Evolutionary conservation across 2,329 filamentous ascomycete genomes (phyloP).

Genomic region (Colletotrichum somersetense): DNA sequence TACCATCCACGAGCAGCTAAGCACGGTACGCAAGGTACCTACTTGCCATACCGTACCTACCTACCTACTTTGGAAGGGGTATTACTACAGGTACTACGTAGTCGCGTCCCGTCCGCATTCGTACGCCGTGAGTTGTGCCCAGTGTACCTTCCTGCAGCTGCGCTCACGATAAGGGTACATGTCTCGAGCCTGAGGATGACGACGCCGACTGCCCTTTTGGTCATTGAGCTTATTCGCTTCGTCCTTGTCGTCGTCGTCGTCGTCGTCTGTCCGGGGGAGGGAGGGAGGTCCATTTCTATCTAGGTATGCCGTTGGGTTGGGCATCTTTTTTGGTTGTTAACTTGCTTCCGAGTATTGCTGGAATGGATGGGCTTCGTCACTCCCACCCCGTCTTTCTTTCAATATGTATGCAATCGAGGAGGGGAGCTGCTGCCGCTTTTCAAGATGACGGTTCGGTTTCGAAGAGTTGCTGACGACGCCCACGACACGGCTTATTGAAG

Average conservation of each 20-base stretch:
- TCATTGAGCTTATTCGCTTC: not conserved
- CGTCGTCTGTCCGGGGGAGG: not conserved
- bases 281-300: not conserved
- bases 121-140: not conserved
- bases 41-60: too few relatives aligned
- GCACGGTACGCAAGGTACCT: too few relatives aligned
- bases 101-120: not conserved
- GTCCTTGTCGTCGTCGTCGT: not conserved
- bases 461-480: constrained; percentile 31
- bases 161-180: constrained; percentile 1
- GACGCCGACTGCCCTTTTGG: constrained; percentile 40
- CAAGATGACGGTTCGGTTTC: constrained; percentile 12
- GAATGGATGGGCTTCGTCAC: constrained; percentile 33
- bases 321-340: not conserved
- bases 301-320: constrained; percentile 5
- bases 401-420: constrained; percentile 15
- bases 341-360: not conserved
- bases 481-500: constrained; percentile 19
- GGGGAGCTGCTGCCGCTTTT: not conserved
- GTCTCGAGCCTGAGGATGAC: constrained; percentile 41
- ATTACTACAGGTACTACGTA: not conserved
- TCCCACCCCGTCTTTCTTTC: too few relatives aligned
- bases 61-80: too few relatives aligned
- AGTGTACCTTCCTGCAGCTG: constrained; percentile 2
- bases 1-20: too few relatives aligned